phyloP scores from a whole-genome alignment of 352 stramenopile species.

The Globisporangium polare region DNA sequence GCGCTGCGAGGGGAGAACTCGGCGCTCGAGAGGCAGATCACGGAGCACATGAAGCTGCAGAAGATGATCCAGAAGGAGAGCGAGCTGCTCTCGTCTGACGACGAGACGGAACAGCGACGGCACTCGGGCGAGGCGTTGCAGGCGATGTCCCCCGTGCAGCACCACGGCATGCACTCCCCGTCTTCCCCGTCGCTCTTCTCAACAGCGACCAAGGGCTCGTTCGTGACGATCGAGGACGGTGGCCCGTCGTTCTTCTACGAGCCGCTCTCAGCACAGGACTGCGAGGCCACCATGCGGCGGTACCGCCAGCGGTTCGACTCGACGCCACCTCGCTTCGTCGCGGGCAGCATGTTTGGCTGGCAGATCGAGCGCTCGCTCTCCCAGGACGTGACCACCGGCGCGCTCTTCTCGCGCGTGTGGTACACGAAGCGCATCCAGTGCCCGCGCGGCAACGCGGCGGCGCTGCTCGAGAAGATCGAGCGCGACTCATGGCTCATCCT shows the following conservation, averaged over 20 bases:
- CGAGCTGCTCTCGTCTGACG: conserved; percentile 11
- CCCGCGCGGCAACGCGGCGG: conserved; percentile 17
- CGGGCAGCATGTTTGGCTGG: conserved; percentile 28
- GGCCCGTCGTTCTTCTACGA: conserved; percentile 36
- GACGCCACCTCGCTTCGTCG: conserved; percentile 17
- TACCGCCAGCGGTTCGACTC: conserved; percentile 21
- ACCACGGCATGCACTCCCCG: neutral
- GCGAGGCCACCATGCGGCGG: conserved; percentile 21
- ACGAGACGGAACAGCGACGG: neutral
- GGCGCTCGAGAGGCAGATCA: conserved; percentile 9
- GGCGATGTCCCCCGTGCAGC: neutral
- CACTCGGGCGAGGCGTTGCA: neutral
- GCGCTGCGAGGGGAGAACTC: conserved; percentile 12
- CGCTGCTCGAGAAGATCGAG: conserved; percentile 26
- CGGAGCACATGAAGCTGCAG: conserved; percentile 13
- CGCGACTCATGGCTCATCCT: conserved; percentile 30
- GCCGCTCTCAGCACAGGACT: conserved; percentile 25
- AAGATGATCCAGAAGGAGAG: conserved; percentile 15
- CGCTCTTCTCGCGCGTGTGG: conserved; percentile 22
- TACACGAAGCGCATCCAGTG: conserved; percentile 35
- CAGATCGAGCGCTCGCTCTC: conserved; percentile 24
- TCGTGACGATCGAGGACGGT: conserved; percentile 11
- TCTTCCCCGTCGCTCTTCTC: neutral
- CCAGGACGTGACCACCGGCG: conserved; percentile 9
- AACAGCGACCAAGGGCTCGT: neutral